phyloP scores from a whole-genome alignment of 2,329 filamentous ascomycete genomes.

The Fusarium penzigii region DNA sequence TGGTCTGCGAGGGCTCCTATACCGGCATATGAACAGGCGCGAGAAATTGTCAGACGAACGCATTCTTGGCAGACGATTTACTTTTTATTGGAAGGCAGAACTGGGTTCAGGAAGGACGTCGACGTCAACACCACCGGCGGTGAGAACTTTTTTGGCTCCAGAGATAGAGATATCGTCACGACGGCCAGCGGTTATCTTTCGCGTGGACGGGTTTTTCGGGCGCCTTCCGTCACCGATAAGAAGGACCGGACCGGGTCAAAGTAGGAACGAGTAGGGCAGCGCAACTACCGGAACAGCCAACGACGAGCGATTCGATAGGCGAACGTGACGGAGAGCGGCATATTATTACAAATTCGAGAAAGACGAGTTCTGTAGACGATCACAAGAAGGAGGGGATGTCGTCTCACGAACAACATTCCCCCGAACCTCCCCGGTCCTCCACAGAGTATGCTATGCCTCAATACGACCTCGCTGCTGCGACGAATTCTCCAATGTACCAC shows the following conservation, averaged over 20 bases:
- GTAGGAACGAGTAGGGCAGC: not conserved
- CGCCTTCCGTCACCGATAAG: not conserved
- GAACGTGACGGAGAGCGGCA: too few species aligned
- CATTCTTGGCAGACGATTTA: not conserved
- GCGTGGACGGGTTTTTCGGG: not conserved
- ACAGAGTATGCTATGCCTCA: conserved; percentile 40
- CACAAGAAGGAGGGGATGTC: conserved; percentile 39
- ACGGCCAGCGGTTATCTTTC: not conserved
- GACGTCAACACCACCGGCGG: conserved; percentile 6
- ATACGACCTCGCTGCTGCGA: conserved; percentile 36
- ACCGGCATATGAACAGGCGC: conserved; percentile 19
- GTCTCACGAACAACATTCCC: conserved; percentile 52
- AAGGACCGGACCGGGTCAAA: not conserved
- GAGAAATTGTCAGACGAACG: conserved; percentile 10
- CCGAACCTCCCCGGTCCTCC: conserved; percentile 32
- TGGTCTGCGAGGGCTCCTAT: conserved; percentile 28
- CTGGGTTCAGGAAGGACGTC: conserved; percentile 6
- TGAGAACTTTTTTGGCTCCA: conserved; percentile 1
- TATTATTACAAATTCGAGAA: too few species aligned
- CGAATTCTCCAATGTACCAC: conserved; percentile 36
- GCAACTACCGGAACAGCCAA: conserved; percentile 4
- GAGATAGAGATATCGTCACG: not conserved
- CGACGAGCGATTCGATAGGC: conserved; percentile 1
- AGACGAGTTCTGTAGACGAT: too few species aligned
- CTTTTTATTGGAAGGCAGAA: conserved; percentile 13